Base-by-base conservation (phyloP, 208 protist genomes). In the Spongospora subterranea region DNA sequence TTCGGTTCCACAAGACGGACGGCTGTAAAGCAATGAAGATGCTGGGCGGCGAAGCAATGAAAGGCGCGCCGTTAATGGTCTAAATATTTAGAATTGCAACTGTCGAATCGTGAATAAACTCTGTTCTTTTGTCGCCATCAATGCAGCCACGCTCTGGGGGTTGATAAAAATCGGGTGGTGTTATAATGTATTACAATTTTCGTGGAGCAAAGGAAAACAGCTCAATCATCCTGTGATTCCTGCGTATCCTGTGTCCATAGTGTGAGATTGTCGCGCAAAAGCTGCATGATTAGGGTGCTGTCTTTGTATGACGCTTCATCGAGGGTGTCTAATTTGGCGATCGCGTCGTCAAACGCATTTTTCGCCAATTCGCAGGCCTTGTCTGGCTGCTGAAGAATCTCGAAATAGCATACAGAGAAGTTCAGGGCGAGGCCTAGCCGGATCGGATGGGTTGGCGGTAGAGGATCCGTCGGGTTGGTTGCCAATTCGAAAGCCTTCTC, bases 351-450 rank as follows among this genome's bases (percentile, higher is more conserved):
- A 71, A 97, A 97, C 0, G 96, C 95, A 88, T 94, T 89, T 92
- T 97, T 96, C 17, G 96, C 96, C 64, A 97, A 94, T 45, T 95
- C 46, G 91, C 95, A 96, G 43, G 96, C 96, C 41, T 92, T 54
- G 43, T 93, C 24, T 50, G 91, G 50, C 88, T 93, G 50, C 45
- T 95, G 93, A 46, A 96, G 88, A 77, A 97, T 97, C 88, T 97
- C 96, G 92, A 96, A 97, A 92, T 96, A 94, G 93, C 96, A 97
- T 24, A 97, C 96, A 13, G 96, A 96, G 93, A 96, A 97, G 93
- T 97, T 97, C 46, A 97, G 95, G 45, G 95, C 95, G 20, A 97
- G 92, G 35, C 96, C 96, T 32, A 97, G 93, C 29, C 95, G 94
- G 89, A 96, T 96, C 38, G 96, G 96, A 91, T 97, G 90, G 6